Evolutionary conservation across 2,329 filamentous ascomycete genomes (phyloP), one percentile per base, ranked within the genome.

Genomic region (Fusarium ramigenum): DNA sequence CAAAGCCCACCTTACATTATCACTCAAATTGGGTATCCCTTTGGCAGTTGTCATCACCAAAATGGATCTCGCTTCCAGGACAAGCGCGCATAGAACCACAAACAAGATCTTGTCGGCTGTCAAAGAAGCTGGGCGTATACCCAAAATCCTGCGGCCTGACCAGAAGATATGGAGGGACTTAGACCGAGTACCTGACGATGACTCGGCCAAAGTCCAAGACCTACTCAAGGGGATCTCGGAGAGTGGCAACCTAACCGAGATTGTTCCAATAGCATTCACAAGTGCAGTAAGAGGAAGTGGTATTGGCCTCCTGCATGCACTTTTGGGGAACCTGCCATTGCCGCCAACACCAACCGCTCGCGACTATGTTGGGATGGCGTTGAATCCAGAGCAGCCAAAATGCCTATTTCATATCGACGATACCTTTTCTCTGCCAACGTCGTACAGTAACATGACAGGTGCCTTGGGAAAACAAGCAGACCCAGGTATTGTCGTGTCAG

Each of bases 381-480:
- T 90, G 60, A 90, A 90, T 65, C 89, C 89, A 2, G 86, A 90
- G 66, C 87, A 89, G 62, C 89, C 90, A 4, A 84, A 85, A 9
- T 89, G 89, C 39, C 83, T 98, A 4, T 98, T 98, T 78, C 93
- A 98, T 78, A 89, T 98, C 30, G 96, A 98, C 79, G 96, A 98
- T 75, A 91, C 95, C 2, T 98, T 97, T 80, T 93, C 89, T 65
- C 88, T 95, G 19, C 89, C 92, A 2, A 88, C 89, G 2, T 89
- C 90, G 4, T 91, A 90, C 70, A 69, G 70, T 76, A 69, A 57
- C 16, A 59, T 79, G 42, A 60, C 73, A 28, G 73, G 70, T 11
- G 68, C 62, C 19, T 47, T 68, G 9, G 60, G 69, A 9, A 61
- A 61, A 28, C 62, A 68, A 10, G n/a, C 65, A 3, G 86, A 88